A percentile compares a stretch with the other conserved stretches of the same genome.
These are phyloP conservation scores for Parsonsia alboflavescens DNA, from an alignment of 257 asterid genomes.

Conservation along the genomic window DNA sequence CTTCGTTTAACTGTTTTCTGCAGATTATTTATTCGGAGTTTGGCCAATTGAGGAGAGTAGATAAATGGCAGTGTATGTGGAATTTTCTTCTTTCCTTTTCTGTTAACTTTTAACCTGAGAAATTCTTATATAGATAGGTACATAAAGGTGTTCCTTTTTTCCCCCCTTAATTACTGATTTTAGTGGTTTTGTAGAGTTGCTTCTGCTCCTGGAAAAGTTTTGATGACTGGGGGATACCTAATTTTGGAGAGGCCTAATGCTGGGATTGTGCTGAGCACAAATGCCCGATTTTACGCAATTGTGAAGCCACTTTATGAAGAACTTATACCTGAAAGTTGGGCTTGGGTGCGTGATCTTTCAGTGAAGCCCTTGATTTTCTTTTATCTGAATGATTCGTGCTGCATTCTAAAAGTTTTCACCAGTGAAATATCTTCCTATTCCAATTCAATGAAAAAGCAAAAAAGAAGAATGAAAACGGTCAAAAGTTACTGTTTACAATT, in stretches of 20 bases:
- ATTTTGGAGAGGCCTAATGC: conserved; percentile 95
- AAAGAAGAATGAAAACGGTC: background rate
- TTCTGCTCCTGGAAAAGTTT: conserved; percentile 98
- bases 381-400: background rate
- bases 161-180: conserved; percentile 19
- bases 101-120: background rate
- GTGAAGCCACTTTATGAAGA: conserved; percentile 76
- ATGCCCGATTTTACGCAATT: conserved; percentile 90
- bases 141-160: background rate
- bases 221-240: conserved; percentile 98
- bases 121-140: background rate
- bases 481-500: background rate
- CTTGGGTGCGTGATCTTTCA: conserved; percentile 58
- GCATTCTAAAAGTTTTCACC: background rate
- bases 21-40: conserved; percentile 2
- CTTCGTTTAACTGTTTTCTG: background rate
- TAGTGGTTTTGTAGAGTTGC: conserved; percentile 52
- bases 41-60: background rate
- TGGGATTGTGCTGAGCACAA: conserved; percentile 92
- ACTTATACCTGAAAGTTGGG: conserved; percentile 65
- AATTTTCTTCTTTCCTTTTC: background rate
- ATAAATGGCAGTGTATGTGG: conserved; percentile 22
- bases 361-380: background rate
- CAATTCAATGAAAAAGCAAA: background rate
- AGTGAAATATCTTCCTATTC: background rate